These are phyloP conservation scores for Lactarius hengduanensis DNA, from an alignment of 768 basidiomycete genomes.

Conservation along the genomic window DNA sequence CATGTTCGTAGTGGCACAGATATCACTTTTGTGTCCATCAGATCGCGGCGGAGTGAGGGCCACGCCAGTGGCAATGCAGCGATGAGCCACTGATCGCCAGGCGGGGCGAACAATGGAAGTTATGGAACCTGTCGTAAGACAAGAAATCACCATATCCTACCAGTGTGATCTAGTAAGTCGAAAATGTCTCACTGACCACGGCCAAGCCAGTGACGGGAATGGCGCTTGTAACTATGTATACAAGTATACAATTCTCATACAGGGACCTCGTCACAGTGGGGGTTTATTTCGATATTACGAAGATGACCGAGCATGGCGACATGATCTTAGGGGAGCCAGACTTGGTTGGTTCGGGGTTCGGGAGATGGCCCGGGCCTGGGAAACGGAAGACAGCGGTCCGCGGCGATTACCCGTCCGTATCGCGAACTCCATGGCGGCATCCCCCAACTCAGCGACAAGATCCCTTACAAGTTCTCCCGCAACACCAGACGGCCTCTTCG, in stretches of 20 bases:
- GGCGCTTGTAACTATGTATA: too few species aligned
- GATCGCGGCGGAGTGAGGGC: background rate
- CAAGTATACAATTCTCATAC: too few species aligned
- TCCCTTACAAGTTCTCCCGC: constrained; percentile 19
- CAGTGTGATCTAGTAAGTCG: too few species aligned
- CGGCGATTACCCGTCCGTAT: background rate
- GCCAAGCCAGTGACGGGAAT: too few species aligned
- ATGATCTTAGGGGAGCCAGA: too few species aligned
- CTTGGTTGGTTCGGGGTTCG: too few species aligned
- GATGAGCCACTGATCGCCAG: background rate
- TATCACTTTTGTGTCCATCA: background rate
- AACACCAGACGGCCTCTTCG: constrained; percentile 22
- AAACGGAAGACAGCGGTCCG: constrained; percentile 12
- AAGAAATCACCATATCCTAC: background rate
- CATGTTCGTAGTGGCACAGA: background rate
- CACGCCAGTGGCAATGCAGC: background rate
- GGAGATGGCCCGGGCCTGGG: too few species aligned
- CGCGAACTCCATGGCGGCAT: constrained; percentile 16
- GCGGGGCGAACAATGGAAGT: background rate
- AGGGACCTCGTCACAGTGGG: too few species aligned
- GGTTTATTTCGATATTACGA: too few species aligned
- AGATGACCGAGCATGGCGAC: too few species aligned
- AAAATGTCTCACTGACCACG: too few species aligned
- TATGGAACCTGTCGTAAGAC: too few species aligned
- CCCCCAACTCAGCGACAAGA: constrained; percentile 20